Percentiles rank a stretch among this genome's conserved stretches.
Conservation (phyloP, 208 protist species). For the Trichomonas vaginalis region DNA sequence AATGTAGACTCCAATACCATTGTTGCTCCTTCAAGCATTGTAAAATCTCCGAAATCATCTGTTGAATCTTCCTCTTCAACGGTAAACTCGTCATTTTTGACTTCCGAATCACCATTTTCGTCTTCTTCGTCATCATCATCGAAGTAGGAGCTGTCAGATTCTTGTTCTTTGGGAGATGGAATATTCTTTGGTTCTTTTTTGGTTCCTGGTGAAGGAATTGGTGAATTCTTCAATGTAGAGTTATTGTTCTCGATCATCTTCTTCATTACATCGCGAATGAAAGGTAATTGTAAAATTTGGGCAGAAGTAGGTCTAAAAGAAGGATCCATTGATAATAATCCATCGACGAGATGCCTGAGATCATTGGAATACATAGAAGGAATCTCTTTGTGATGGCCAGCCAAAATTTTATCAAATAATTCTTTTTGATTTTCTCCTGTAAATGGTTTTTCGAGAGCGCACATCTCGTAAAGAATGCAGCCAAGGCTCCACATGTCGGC, state of each 20-base stretch:
- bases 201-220: not conserved
- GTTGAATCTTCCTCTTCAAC: not conserved
- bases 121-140: not conserved
- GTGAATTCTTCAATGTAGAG: not conserved
- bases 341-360: not conserved
- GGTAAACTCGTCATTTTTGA: not conserved
- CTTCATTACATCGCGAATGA: not conserved
- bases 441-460: constrained; percentile 34
- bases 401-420: not conserved
- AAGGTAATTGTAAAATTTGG: not conserved
- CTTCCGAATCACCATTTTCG: not conserved
- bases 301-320: not conserved
- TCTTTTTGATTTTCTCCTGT: not conserved
- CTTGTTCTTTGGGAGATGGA: not conserved
- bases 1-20: not conserved
- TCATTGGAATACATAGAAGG: not conserved
- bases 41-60: not conserved
- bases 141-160: not conserved
- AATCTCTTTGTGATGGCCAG: not conserved
- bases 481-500: constrained; percentile 47
- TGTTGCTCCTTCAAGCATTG: not conserved
- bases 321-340: not conserved
- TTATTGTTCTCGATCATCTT: not conserved
- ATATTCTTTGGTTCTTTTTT: not conserved
- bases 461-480: constrained; percentile 44